phyloP scores from a whole-genome alignment of 306 rosid genomes.

The Clitoria ternatea region DNA sequence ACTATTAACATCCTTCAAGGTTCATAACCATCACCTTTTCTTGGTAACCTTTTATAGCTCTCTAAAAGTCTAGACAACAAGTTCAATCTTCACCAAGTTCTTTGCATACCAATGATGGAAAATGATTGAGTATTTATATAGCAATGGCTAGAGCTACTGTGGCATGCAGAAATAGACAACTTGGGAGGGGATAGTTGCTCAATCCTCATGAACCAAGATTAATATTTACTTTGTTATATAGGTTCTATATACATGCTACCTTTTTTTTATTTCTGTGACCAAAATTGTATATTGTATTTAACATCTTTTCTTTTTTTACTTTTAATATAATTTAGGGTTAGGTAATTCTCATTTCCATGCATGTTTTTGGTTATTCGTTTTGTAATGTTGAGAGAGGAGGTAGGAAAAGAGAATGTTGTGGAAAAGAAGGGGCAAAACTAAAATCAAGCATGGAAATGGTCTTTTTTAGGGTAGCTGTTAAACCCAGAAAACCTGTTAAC shows the following conservation, averaged over 20 bases:
- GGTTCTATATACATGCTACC: background rate
- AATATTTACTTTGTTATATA: background rate
- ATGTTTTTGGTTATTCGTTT: slow-evolving; percentile 43
- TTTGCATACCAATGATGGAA: slow-evolving; percentile 3
- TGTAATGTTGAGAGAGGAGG: slow-evolving; percentile 11
- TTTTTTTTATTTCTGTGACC: background rate
- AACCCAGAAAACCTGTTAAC: no score
- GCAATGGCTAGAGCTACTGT: slow-evolving; percentile 15
- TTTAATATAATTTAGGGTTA: no score
- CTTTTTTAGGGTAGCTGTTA: slow-evolving; percentile 22
- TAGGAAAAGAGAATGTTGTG: slow-evolving; percentile 30
- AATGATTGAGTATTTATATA: slow-evolving; percentile 1
- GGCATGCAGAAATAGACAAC: slow-evolving; percentile 30
- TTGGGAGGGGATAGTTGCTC: slow-evolving; percentile 9
- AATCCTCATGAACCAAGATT: slow-evolving; percentile 7
- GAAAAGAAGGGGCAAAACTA: slow-evolving; percentile 35
- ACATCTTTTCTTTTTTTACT: background rate
- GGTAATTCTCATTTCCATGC: slow-evolving; percentile 53
- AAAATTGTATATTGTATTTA: slow-evolving; percentile 9
- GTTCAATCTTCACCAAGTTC: slow-evolving; percentile 13
- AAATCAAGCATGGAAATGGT: slow-evolving; percentile 85
- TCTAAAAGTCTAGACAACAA: background rate
- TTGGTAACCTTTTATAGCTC: slow-evolving; percentile 7
- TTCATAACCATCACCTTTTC: slow-evolving; percentile 14
- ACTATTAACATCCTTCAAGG: slow-evolving; percentile 5